phyloP scores from a whole-genome alignment of 345 rosid genomes.

The Orychophragmus violaceus region DNA sequence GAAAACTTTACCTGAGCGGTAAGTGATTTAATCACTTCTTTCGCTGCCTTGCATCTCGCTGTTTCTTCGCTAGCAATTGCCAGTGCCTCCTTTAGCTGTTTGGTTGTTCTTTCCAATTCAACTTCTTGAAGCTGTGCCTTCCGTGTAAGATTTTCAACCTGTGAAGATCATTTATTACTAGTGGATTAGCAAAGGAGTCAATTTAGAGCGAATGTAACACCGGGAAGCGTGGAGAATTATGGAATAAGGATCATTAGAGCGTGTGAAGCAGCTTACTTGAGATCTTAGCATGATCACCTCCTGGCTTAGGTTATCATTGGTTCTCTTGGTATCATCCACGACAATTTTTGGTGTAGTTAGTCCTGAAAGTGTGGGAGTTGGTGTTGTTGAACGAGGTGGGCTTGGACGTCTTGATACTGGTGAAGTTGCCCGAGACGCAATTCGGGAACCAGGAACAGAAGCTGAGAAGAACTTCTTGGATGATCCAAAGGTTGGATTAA shows the following conservation, averaged over 20 bases:
- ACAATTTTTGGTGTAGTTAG: conserved; percentile 68
- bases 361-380: conserved; percentile 93
- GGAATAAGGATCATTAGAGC: neutral
- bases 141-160: conserved; percentile 91
- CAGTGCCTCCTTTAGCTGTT: conserved; percentile 83
- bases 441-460: conserved; percentile 99
- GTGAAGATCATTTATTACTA: conserved; percentile 6
- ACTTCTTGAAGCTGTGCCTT: conserved; percentile 81
- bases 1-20: conserved; percentile 72
- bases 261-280: conserved; percentile 48
- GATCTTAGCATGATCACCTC: conserved; percentile 82
- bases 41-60: conserved; percentile 96
- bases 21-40: conserved; percentile 96
- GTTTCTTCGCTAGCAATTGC: conserved; percentile 89
- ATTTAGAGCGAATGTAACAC: neutral
- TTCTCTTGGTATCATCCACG: conserved; percentile 70
- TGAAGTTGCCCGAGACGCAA: conserved; percentile 95
- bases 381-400: conserved; percentile 99
- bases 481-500: conserved; percentile 80
- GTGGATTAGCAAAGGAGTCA: neutral
- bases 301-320: conserved; percentile 71
- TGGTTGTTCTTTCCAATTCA: conserved; percentile 85
- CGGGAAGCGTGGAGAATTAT: neutral
- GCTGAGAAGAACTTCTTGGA: conserved; percentile 98
- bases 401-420: conserved; percentile 93